Conservation (phyloP, 305 asterid genomes). For the Solanum hybrid region DNA sequence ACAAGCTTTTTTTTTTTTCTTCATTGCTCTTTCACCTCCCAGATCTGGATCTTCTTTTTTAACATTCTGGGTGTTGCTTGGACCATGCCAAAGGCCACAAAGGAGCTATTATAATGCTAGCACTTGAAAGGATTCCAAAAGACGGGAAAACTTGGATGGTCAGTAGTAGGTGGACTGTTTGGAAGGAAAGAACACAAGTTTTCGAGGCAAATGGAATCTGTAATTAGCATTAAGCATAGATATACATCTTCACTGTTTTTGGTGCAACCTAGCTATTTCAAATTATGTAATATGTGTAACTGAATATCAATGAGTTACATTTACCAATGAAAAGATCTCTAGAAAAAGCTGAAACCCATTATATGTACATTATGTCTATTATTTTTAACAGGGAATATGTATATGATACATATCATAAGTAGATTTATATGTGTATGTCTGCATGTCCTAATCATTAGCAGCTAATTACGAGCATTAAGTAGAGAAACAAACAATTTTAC, state of each 20-base stretch:
- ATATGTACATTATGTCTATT: not conserved
- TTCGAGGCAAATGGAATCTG: not conserved
- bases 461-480: not conserved
- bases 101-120: not conserved
- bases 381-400: not conserved
- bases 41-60: not conserved
- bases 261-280: not conserved
- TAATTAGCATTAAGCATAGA: not conserved
- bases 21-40: slow-evolving; percentile 1
- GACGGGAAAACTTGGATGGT: not conserved
- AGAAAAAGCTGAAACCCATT: not conserved
- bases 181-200: not conserved
- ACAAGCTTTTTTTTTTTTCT: not conserved
- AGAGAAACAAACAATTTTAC: not conserved
- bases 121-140: not conserved
- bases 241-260: not conserved
- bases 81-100: not conserved
- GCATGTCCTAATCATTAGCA: not conserved
- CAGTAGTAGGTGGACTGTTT: not conserved
- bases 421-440: not conserved
- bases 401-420: not conserved
- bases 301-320: not conserved
- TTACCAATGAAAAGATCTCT: not conserved
- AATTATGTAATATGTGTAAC: not conserved
- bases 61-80: not conserved